Evolutionary conservation across 108 stramenopile species (phyloP).

Genomic region (Stephanodiscus triporus): DNA sequence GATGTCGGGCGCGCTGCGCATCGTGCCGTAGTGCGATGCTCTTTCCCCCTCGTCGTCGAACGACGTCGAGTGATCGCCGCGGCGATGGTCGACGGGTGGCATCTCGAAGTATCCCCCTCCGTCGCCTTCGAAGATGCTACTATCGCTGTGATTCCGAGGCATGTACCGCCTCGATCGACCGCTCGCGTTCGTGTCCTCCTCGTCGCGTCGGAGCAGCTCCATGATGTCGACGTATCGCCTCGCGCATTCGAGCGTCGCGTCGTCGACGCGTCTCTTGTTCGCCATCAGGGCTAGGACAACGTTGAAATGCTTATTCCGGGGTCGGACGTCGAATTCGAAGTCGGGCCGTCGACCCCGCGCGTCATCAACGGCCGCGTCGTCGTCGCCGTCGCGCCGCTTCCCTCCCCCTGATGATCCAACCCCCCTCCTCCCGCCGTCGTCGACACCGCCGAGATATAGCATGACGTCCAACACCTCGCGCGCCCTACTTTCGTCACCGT

Average conservation of each 20-base stretch:
- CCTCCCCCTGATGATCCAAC: not conserved
- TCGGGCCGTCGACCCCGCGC: not conserved
- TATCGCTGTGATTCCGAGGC: too few relatives aligned
- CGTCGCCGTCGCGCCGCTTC: too few relatives aligned
- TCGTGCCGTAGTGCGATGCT: not conserved
- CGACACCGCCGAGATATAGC: slow-evolving; percentile 32
- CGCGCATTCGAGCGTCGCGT: slow-evolving; percentile 19
- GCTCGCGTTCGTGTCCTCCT: not conserved
- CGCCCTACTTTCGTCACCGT: slow-evolving; percentile 24
- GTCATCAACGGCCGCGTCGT: not conserved
- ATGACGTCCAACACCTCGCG: slow-evolving; percentile 36
- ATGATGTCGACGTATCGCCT: slow-evolving; percentile 27
- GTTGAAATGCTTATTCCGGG: slow-evolving; percentile 42
- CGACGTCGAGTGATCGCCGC: too few relatives aligned
- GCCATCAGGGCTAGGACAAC: slow-evolving; percentile 38
- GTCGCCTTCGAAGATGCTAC: not conserved
- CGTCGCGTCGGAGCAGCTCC: slow-evolving; percentile 27
- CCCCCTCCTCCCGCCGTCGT: too few relatives aligned
- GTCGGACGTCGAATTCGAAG: slow-evolving; percentile 28
- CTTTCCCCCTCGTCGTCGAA: too few relatives aligned
- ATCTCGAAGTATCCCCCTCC: slow-evolving; percentile 9
- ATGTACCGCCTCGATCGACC: too few relatives aligned
- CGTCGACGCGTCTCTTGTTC: slow-evolving; percentile 1
- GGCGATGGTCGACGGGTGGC: not conserved
- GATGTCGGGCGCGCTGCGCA: slow-evolving; percentile 37